A percentile compares a stretch with the other conserved stretches of the same genome.
Evolutionary conservation across 2,329 filamentous ascomycete genomes (phyloP).

Genomic region (Curvularia eragrostidis): DNA sequence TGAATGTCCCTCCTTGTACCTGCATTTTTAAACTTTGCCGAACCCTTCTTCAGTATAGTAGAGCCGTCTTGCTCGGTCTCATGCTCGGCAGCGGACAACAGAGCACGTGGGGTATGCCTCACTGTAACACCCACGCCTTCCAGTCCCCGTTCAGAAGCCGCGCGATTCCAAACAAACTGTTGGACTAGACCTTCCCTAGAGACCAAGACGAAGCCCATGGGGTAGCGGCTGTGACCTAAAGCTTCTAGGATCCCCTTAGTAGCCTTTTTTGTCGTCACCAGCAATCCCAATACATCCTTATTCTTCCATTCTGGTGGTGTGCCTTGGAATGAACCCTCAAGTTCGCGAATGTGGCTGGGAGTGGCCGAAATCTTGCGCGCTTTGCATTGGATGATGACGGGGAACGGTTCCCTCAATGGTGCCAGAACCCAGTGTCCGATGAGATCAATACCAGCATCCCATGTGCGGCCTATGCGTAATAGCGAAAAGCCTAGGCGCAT

Average conservation of each 20-base stretch:
- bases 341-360: conserved; percentile 72
- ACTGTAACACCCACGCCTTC: conserved; percentile 57
- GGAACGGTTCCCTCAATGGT: conserved; percentile 45
- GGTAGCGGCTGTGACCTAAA: conserved; percentile 69
- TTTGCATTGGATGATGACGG: conserved; percentile 73
- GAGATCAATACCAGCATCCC: conserved; percentile 77
- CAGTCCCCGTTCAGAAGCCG: conserved; percentile 67
- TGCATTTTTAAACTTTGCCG: conserved; percentile 23
- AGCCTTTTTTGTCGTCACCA: conserved; percentile 72
- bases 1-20: conserved; percentile 44
- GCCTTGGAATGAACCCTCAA: conserved; percentile 78
- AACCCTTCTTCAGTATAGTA: conserved; percentile 9
- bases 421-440: conserved; percentile 71
- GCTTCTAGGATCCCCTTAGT: conserved; percentile 81
- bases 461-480: conserved; percentile 68
- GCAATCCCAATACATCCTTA: conserved; percentile 68
- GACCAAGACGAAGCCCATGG: conserved; percentile 75
- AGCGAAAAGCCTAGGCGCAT: conserved; percentile 68
- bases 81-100: conserved; percentile 11
- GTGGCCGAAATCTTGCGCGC: conserved; percentile 56
- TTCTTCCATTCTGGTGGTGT: conserved; percentile 77
- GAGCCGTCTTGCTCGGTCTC: conserved; percentile 11
- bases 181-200: conserved; percentile 63
- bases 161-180: conserved; percentile 77
- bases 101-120: conserved; percentile 35